Percentiles rank a stretch among this genome's conserved stretches.
phyloP scores from a whole-genome alignment of 129 eudicot genomes.

The Flaveria sonorensis region DNA sequence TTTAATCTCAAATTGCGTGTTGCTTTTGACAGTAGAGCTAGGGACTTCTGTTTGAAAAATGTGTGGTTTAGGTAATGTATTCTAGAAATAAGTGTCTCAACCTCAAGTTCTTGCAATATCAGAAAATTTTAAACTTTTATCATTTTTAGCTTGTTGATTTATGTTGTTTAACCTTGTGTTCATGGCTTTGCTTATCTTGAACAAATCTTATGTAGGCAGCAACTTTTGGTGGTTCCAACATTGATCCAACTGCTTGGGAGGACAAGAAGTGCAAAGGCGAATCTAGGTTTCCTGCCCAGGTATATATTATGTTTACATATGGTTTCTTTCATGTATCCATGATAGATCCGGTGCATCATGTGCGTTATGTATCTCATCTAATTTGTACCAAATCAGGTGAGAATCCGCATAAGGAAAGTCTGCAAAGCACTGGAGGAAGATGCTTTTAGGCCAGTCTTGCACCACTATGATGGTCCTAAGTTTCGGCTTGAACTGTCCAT shows the following conservation, averaged over 20 bases:
- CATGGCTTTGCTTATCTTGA: not conserved
- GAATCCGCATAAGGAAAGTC: constrained; percentile 81
- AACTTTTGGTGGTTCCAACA: constrained; percentile 97
- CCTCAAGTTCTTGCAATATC: not conserved
- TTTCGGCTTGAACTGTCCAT: constrained; percentile 95
- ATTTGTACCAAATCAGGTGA: constrained; percentile 49
- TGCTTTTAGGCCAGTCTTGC: constrained; percentile 98
- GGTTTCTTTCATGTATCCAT: not conserved
- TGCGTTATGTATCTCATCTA: not conserved
- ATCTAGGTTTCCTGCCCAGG: constrained; percentile 99
- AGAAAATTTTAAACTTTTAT: not conserved
- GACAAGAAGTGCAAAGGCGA: constrained; percentile 99
- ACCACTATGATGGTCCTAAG: constrained; percentile 98
- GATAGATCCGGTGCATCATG: not conserved
- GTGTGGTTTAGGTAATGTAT: not conserved
- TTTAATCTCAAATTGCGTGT: not conserved
- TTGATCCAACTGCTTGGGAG: constrained; percentile 99
- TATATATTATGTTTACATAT: constrained; percentile 23
- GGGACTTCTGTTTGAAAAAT: not conserved
- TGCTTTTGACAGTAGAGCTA: not conserved
- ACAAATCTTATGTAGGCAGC: constrained; percentile 57
- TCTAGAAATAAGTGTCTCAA: constrained; percentile 1
- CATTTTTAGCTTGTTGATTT: not conserved
- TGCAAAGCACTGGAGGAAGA: constrained; percentile 98
- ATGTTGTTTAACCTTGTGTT: not conserved